Conservation (phyloP, 2,329 filamentous ascomycete genomes). For the Colletotrichum australisinense region DNA sequence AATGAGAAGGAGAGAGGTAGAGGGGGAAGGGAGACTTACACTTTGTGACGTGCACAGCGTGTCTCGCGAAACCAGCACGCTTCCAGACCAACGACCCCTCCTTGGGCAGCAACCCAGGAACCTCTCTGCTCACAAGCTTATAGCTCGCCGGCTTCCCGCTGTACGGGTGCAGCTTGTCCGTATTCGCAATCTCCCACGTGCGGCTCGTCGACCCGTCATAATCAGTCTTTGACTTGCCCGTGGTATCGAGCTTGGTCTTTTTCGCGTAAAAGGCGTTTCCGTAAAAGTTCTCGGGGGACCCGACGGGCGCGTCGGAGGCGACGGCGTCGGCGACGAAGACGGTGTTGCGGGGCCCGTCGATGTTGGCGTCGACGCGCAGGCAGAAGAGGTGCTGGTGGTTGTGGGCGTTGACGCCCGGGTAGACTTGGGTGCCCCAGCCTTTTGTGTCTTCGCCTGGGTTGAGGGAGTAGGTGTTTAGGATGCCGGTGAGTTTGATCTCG, state of each 20-base stretch:
- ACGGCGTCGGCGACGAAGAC: conserved; percentile 86
- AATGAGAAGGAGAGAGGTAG: too few relatives aligned
- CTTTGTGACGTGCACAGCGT: conserved; percentile 89
- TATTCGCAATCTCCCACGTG: conserved; percentile 93
- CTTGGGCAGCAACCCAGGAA: conserved; percentile 82
- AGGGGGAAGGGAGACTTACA: conserved; percentile 65
- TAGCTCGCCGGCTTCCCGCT: conserved; percentile 87
- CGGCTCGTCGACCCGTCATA: conserved; percentile 84
- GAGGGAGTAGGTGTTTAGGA: conserved; percentile 91
- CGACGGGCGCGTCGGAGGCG: conserved; percentile 77
- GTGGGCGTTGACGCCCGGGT: conserved; percentile 90
- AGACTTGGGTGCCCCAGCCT: conserved; percentile 93
- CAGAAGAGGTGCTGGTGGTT: conserved; percentile 98
- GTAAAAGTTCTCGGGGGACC: conserved; percentile 85
- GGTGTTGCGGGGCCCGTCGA: conserved; percentile 88
- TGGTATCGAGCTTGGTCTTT: conserved; percentile 82
- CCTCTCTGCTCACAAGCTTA: conserved; percentile 90
- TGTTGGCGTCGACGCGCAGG: conserved; percentile 85
- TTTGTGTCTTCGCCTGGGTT: conserved; percentile 82
- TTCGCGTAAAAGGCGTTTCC: conserved; percentile 92
- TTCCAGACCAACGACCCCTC: conserved; percentile 88
- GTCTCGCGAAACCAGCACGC: conserved; percentile 86
- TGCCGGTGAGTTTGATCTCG: conserved; percentile 91
- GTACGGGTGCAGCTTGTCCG: conserved; percentile 84
- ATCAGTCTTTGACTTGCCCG: conserved; percentile 76